phyloP scores from a whole-genome alignment of 805 yeast species.

The Metschnikowia vanudenii region DNA sequence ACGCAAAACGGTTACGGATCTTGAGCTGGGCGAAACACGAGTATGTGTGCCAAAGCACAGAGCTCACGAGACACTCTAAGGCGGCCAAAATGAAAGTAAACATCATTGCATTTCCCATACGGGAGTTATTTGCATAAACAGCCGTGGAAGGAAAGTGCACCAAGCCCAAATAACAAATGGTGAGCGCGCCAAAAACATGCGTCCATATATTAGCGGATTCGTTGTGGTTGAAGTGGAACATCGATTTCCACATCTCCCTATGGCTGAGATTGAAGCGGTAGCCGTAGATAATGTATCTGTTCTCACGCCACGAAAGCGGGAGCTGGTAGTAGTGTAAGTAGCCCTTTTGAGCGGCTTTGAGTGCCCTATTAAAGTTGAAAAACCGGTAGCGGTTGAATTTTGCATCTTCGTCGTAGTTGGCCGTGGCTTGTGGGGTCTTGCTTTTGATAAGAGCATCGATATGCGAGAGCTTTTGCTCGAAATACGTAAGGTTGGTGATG shows the following conservation, averaged over 20 bases:
- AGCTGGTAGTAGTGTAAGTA: slow-evolving; percentile 75
- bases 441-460: slow-evolving; percentile 38
- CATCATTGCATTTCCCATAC: slow-evolving; percentile 49
- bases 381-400: slow-evolving; percentile 35
- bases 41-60: slow-evolving; percentile 91
- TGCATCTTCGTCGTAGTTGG: slow-evolving; percentile 28
- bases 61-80: slow-evolving; percentile 71
- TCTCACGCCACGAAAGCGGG: slow-evolving; percentile 93
- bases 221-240: slow-evolving; percentile 66
- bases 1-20: slow-evolving; percentile 74
- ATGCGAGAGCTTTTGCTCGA: slow-evolving; percentile 40
- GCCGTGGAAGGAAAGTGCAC: slow-evolving; percentile 63
- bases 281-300: slow-evolving; percentile 78
- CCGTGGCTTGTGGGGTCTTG: slow-evolving; percentile 30
- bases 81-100: slow-evolving; percentile 70
- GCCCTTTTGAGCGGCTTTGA: slow-evolving; percentile 26
- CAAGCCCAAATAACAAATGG: slow-evolving; percentile 55
- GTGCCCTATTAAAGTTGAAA: slow-evolving; percentile 39
- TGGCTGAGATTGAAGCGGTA: slow-evolving; percentile 78
- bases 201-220: slow-evolving; percentile 95
- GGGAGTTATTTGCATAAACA: slow-evolving; percentile 44
- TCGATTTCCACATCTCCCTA: slow-evolving; percentile 54
- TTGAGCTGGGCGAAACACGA: slow-evolving; percentile 65
- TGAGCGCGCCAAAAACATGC: slow-evolving; percentile 68
- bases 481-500: slow-evolving; percentile 41